These are phyloP conservation scores for Ustilago shanxiensis DNA, from an alignment of 1,284 basidiomycete genomes.

Conservation along the genomic window DNA sequence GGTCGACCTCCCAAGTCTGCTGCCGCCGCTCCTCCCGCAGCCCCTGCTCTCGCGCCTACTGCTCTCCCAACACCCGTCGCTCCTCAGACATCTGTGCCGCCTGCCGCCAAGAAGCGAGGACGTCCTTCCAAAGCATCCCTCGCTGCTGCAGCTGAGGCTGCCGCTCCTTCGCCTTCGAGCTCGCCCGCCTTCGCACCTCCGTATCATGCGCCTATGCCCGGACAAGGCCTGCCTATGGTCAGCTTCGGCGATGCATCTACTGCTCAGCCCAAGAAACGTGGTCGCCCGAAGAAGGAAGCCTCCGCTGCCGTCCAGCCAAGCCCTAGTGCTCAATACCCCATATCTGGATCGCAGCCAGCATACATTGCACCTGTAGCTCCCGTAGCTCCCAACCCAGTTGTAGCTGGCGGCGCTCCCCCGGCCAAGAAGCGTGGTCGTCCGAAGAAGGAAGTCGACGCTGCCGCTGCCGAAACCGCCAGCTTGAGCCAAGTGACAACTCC, in stretches of 20 bases:
- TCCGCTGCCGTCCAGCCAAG: conserved; percentile 14
- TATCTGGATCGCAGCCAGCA: no score
- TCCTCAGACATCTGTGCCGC: conserved; percentile 1
- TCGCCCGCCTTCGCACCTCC: conserved; percentile 5
- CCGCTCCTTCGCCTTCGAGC: neutral
- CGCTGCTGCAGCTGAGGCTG: conserved; percentile 18
- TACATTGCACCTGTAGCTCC: no score
- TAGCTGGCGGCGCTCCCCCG: conserved; percentile 3
- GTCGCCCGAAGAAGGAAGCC: conserved; percentile 32
- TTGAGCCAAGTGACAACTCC: conserved; percentile 30
- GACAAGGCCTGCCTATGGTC: conserved; percentile 13
- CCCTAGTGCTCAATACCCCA: no score
- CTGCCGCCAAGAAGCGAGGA: conserved; percentile 39
- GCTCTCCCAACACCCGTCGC: conserved; percentile 3
- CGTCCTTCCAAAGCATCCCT: conserved; percentile 42
- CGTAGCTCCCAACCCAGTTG: conserved; percentile 1
- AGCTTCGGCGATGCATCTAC: neutral
- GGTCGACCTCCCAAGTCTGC: conserved; percentile 14
- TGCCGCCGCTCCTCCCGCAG: conserved; percentile 6
- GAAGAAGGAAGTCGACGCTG: conserved; percentile 24
- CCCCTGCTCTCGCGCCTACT: neutral
- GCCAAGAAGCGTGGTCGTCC: conserved; percentile 35
- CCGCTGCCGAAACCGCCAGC: conserved; percentile 15
- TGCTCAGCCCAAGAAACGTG: conserved; percentile 28
- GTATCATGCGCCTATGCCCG: neutral